A percentile compares a stretch with the other conserved stretches of the same genome.
Conservation (phyloP, 768 basidiomycete species). For the Lactarius quietus region DNA sequence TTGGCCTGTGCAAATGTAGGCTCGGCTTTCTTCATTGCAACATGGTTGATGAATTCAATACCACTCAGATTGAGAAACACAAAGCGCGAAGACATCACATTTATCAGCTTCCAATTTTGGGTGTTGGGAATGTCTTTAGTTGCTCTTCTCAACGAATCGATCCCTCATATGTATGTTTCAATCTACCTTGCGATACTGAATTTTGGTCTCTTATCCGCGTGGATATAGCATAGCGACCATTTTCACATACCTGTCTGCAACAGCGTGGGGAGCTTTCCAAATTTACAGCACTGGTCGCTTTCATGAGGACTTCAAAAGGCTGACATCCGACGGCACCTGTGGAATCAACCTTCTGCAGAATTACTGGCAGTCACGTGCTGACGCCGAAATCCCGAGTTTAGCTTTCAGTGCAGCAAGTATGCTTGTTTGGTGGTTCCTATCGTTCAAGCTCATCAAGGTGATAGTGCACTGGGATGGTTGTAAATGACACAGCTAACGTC, state of each 20-base stretch:
- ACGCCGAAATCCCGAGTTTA: constrained; percentile 62
- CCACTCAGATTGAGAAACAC: constrained; percentile 58
- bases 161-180: constrained; percentile 59
- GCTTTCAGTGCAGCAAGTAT: constrained; percentile 59
- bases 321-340: constrained; percentile 67
- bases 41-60: constrained; percentile 16
- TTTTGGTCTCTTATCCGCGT: background rate
- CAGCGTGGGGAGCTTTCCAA: constrained; percentile 70
- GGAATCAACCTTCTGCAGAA: constrained; percentile 48
- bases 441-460: constrained; percentile 75
- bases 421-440: constrained; percentile 57
- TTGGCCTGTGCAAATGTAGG: constrained; percentile 69
- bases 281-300: constrained; percentile 58
- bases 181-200: background rate
- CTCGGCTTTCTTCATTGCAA: background rate
- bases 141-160: constrained; percentile 70
- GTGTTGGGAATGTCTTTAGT: constrained; percentile 74
- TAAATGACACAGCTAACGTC: background rate
- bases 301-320: constrained; percentile 48
- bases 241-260: constrained; percentile 68
- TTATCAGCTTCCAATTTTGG: constrained; percentile 79
- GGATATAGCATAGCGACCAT: constrained; percentile 53
- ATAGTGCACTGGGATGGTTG: constrained; percentile 5
- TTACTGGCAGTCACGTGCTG: constrained; percentile 61
- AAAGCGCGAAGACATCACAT: constrained; percentile 73